phyloP scores from a whole-genome alignment of 2,329 filamentous ascomycete genomes.

The Pseudogymnoascus sp. region DNA sequence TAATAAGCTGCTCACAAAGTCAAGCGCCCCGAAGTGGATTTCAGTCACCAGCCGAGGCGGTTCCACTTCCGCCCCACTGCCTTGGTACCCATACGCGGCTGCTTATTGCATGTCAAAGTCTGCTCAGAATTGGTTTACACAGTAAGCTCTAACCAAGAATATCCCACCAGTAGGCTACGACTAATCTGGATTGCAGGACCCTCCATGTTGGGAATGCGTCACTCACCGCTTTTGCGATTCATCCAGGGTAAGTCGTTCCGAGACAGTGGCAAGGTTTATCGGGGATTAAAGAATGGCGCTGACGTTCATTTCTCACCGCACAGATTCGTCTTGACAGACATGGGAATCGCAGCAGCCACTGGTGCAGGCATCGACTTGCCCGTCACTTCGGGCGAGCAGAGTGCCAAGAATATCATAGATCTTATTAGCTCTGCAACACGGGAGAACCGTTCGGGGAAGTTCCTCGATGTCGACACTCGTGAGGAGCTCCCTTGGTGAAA shows the following conservation, averaged over 20 bases:
- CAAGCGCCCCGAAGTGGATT: not conserved
- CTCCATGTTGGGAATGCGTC: not conserved
- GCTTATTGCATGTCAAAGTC: not conserved
- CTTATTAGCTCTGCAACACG: not conserved
- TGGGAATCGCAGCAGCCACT: not conserved
- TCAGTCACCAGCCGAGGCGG: not conserved
- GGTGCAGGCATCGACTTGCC: not conserved
- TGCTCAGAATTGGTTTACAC: not conserved
- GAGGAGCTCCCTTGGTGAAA: not conserved
- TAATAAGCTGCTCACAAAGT: not conserved
- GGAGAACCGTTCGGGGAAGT: not conserved
- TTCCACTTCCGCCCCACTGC: not conserved
- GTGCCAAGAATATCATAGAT: not conserved
- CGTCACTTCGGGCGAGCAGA: not conserved
- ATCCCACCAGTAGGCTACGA: not conserved
- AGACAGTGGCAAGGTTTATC: not conserved
- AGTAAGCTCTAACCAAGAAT: not conserved
- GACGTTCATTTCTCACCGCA: not conserved
- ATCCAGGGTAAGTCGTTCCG: not conserved
- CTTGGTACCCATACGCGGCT: not conserved
- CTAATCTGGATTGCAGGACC: not conserved
- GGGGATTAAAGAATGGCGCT: not conserved
- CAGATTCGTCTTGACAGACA: not conserved
- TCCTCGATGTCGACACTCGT: not conserved
- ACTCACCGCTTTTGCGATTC: not conserved